A percentile compares a stretch with the other conserved stretches of the same genome.
Evolutionary conservation across 176 grass and related monocot species (phyloP).

Genomic region (bread wheat (Triticum aestivum)): IWGSC_CS_RefSeq_v2.1 NC_057805.1:147798117-147798616

Average conservation of each 20-base stretch:
- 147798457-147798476: neutral
- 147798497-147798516: neutral
- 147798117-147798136: neutral
- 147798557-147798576: neutral
- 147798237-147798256: neutral
- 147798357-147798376: neutral
- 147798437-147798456: neutral
- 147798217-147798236: neutral
- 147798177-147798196: neutral
- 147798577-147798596: neutral
- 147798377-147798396: neutral
- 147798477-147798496: neutral
- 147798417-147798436: neutral
- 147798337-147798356: neutral
- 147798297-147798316: conserved; percentile 4
- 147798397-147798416: neutral
- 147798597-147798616: neutral
- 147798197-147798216: neutral
- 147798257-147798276: neutral
- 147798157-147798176: neutral
- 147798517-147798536: neutral
- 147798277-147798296: neutral
- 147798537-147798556: neutral
- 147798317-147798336: neutral
- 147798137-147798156: neutral